Percentiles rank a stretch among this genome's conserved stretches.
Conservation (phyloP, 2,329 filamentous ascomycete genomes). For the Rutstroemia sp. region DNA sequence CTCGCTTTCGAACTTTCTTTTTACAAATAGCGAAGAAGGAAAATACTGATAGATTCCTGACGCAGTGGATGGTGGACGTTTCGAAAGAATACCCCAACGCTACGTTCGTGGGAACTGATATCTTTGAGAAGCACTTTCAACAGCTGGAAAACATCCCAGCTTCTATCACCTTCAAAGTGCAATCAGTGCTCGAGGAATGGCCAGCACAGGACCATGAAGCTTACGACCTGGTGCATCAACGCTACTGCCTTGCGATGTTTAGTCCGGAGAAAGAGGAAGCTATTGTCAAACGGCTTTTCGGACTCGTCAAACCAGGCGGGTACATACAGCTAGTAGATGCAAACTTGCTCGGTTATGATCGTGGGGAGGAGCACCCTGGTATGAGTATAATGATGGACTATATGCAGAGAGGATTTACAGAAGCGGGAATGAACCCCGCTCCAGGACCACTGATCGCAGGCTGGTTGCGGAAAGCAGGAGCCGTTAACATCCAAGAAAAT, state of each 20-base stretch:
- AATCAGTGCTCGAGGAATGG: background rate
- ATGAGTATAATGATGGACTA: background rate
- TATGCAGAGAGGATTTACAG: background rate
- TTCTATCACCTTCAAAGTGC: background rate
- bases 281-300: background rate
- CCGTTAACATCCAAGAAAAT: background rate
- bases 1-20: background rate
- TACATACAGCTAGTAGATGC: background rate
- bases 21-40: too few relatives aligned
- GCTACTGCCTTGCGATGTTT: background rate
- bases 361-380: background rate
- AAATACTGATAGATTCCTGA: too few relatives aligned
- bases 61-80: background rate
- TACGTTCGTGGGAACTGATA: background rate
- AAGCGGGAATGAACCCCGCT: background rate
- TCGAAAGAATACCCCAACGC: background rate
- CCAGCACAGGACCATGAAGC: background rate
- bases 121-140: background rate
- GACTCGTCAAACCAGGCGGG: background rate
- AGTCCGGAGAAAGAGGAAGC: background rate
- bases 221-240: background rate
- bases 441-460: background rate
- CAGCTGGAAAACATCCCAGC: background rate
- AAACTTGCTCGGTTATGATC: background rate
- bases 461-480: background rate